Evolutionary conservation across 768 basidiomycete species (phyloP).

Genomic region (Amanita rimosa): DNA sequence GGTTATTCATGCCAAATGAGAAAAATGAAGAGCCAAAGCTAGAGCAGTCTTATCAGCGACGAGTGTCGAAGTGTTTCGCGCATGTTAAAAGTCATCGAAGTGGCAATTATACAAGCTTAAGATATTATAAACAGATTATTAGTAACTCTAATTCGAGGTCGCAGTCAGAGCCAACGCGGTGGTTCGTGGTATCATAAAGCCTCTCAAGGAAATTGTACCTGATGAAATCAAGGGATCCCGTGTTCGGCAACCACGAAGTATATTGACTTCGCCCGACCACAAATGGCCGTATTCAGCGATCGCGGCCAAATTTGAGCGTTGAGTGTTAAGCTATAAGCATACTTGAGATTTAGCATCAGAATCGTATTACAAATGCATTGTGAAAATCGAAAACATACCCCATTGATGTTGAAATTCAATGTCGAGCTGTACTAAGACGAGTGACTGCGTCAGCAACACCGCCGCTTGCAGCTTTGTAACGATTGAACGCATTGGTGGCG

Average conservation of each 20-base stretch:
- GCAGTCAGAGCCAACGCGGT: constrained; percentile 38
- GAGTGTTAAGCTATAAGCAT: constrained; percentile 40
- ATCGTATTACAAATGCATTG: constrained; percentile 13
- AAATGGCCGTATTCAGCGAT: constrained; percentile 41
- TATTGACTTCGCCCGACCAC: constrained; percentile 37
- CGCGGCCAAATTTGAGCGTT: constrained; percentile 69
- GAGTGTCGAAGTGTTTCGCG: too few relatives aligned
- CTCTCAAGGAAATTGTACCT: constrained; percentile 34
- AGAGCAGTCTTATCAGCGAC: too few relatives aligned
- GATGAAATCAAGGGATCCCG: constrained; percentile 55
- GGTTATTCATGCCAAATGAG: too few relatives aligned
- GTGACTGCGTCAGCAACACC: constrained; percentile 25
- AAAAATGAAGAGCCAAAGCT: too few relatives aligned
- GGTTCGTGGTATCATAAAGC: constrained; percentile 52
- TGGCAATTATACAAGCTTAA: too few relatives aligned
- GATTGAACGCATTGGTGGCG: constrained; percentile 31
- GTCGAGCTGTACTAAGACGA: constrained; percentile 45
- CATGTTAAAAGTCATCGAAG: too few relatives aligned
- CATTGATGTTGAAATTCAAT: constrained; percentile 44
- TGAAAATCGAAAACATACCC: constrained; percentile 21
- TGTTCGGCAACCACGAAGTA: constrained; percentile 44
- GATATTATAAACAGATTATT: too few relatives aligned
- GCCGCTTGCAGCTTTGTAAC: constrained; percentile 34
- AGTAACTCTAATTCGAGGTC: constrained; percentile 21
- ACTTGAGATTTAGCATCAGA: constrained; percentile 21